Evolutionary conservation across 2,329 filamentous ascomycete species (phyloP), one percentile per base, ranked within the genome.

Genomic region (Colletotrichum incanum): DNA sequence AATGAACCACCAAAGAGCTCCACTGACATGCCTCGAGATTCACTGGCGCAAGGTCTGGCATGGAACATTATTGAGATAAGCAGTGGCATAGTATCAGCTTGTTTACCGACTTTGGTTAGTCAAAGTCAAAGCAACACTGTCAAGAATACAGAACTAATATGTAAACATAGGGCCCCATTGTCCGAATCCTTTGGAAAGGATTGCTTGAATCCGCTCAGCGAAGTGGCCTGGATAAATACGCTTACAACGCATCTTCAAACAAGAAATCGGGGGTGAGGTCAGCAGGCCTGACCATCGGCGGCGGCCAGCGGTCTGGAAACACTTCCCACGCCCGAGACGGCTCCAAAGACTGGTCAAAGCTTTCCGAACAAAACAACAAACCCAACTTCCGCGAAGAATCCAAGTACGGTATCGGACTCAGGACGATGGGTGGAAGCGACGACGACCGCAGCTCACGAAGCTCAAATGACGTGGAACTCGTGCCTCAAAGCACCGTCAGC

Each of bases 321-420:
- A 39, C 59, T 4, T 70, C 65, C 6, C 59, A 72, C 9, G 65
- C 54, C 0, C 5, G 23, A 1, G 58, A 60, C 0, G 65, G 50
- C 37, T 69, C 70, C 0, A 72, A 69, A 20, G 70, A 72, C 47
- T 72, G 70, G 70, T 72, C 70, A 0, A 72, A 65, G 37, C 2
- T 65, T 3, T 20, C 66, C 8, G 59, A 65, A 7, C 16, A 34
- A 6, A 45, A 18, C 2, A 47, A 39, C 34, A 71, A 67, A 37
- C 16, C 56, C 1, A 49, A 12, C 3, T 34, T 65, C 2, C 66
- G 65, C 23, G 70, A 72, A 11, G 70, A 72, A 28, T 54, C 70
- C 31, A 72, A 72, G 60, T 72, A 72, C 26, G 74, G 74, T 39
- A 75, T 75, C 59, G 74, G 74, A 8, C 73, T 75, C n/a, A 65